phyloP scores from a whole-genome alignment of 2,329 filamentous ascomycete genomes.

The Harringtonia aguacate region DNA sequence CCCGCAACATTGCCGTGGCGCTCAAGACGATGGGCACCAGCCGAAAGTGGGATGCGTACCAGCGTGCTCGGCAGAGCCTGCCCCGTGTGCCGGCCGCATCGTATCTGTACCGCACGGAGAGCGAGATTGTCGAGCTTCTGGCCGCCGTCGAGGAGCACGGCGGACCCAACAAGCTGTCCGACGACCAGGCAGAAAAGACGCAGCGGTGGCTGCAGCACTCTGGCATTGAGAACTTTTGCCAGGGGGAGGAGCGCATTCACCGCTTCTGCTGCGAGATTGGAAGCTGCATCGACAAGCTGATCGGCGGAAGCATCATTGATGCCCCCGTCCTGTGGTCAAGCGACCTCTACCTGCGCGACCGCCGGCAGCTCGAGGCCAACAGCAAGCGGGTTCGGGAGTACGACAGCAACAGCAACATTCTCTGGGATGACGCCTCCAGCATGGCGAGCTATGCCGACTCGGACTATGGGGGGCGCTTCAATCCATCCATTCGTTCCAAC shows the following conservation, averaged over 20 bases:
- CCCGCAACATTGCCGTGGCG: constrained; percentile 74
- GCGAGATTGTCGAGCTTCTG: constrained; percentile 77
- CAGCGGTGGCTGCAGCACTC: constrained; percentile 71
- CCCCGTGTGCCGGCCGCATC: constrained; percentile 39
- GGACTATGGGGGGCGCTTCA: constrained; percentile 34
- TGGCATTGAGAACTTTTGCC: constrained; percentile 85
- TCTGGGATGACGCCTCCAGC: constrained; percentile 43
- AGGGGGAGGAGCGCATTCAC: constrained; percentile 89
- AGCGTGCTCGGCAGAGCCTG: constrained; percentile 35
- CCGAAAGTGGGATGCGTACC: constrained; percentile 28
- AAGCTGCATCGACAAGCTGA: constrained; percentile 72
- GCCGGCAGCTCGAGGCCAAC: constrained; percentile 43
- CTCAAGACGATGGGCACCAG: constrained; percentile 80
- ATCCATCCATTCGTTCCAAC: constrained; percentile 32
- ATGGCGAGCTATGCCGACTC: constrained; percentile 37
- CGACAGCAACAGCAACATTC: constrained; percentile 32
- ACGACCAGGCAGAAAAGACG: constrained; percentile 84
- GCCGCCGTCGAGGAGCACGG: constrained; percentile 75
- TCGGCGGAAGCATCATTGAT: constrained; percentile 74
- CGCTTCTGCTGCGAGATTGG: constrained; percentile 87
- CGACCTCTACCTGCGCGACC: constrained; percentile 74
- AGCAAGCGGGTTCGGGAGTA: constrained; percentile 29
- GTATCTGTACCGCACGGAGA: constrained; percentile 70
- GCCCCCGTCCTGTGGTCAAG: constrained; percentile 89
- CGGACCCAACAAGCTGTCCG: constrained; percentile 89